Evolutionary conservation across 2,329 filamentous ascomycete genomes (phyloP).

Genomic region (Drechslerella coelobrocha): DNA sequence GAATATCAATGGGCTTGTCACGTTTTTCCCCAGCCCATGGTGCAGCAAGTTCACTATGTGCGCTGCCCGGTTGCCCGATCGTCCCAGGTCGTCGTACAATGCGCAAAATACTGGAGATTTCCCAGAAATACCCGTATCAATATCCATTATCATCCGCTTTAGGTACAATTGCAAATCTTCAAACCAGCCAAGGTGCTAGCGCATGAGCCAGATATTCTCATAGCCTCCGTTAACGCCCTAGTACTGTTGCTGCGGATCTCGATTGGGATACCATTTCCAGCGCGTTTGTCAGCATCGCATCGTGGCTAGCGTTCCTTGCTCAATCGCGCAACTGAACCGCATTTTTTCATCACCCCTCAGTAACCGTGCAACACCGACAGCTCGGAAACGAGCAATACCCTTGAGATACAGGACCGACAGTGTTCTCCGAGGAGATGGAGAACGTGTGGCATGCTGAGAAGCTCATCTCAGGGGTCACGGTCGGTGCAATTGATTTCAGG

Average conservation of each 20-base stretch:
- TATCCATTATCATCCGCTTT: too few species aligned
- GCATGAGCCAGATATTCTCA: not conserved
- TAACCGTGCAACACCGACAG: constrained; percentile 17
- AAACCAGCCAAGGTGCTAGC: not conserved
- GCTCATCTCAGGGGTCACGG: not conserved
- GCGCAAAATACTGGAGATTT: not conserved
- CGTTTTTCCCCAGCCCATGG: too few species aligned
- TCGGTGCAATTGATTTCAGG: not conserved
- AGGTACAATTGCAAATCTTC: not conserved
- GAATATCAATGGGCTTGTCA: too few species aligned
- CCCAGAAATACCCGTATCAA: too few species aligned
- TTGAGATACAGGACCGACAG: not conserved
- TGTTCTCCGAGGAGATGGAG: not conserved
- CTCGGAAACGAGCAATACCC: constrained; percentile 33
- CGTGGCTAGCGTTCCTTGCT: constrained; percentile 15
- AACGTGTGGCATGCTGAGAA: too few species aligned
- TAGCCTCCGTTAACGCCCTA: not conserved
- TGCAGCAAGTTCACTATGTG: too few species aligned
- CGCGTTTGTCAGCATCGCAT: not conserved
- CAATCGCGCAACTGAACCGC: not conserved
- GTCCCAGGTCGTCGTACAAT: not conserved
- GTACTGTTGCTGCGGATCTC: not conserved
- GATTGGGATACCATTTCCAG: not conserved
- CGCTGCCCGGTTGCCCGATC: too few species aligned
- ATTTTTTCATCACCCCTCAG: not conserved